A percentile compares a stretch with the other conserved stretches of the same genome.
Conservation (phyloP, 768 basidiomycete genomes). For the Austroboletus festivus region DNA sequence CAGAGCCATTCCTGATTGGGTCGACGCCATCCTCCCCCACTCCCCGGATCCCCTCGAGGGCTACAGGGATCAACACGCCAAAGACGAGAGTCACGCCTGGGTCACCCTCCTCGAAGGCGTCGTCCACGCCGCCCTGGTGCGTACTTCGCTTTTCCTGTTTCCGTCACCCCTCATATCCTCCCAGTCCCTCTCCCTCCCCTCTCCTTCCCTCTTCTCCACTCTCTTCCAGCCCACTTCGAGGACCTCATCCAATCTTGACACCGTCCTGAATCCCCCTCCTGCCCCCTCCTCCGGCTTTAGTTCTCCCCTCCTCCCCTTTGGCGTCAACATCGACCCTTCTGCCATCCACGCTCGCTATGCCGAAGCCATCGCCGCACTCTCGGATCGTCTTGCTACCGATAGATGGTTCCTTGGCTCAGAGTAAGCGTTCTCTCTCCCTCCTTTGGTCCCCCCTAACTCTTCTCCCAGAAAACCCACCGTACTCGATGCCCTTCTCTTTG, state of each 20-base stretch:
- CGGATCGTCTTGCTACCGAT: constrained; percentile 71
- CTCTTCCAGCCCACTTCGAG: constrained; percentile 38
- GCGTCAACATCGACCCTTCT: constrained; percentile 50
- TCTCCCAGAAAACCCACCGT: constrained; percentile 67
- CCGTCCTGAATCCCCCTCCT: constrained; percentile 61
- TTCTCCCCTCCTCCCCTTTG: constrained; percentile 59
- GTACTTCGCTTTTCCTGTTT: constrained; percentile 20
- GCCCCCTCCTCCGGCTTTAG: constrained; percentile 68
- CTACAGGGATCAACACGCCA: constrained; percentile 54
- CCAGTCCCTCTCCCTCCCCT: constrained; percentile 50
- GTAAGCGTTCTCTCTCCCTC: constrained; percentile 39
- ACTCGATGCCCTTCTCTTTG: constrained; percentile 79
- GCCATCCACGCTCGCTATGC: constrained; percentile 57
- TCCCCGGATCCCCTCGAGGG: constrained; percentile 56
- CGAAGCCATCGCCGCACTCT: constrained; percentile 70
- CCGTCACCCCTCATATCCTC: constrained; percentile 7
- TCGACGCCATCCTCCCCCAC: constrained; percentile 47
- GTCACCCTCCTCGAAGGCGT: constrained; percentile 71
- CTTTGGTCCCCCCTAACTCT: constrained; percentile 4
- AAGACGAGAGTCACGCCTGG: constrained; percentile 82
- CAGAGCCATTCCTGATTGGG: constrained; percentile 72
- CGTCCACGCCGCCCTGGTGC: constrained; percentile 73
- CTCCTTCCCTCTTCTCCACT: constrained; percentile 39
- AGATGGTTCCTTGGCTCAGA: constrained; percentile 78
- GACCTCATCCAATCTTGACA: constrained; percentile 34